These are phyloP conservation scores for Trichoderma arundinaceum DNA, from an alignment of 2,329 filamentous ascomycete species.

Conservation along the genomic window DNA sequence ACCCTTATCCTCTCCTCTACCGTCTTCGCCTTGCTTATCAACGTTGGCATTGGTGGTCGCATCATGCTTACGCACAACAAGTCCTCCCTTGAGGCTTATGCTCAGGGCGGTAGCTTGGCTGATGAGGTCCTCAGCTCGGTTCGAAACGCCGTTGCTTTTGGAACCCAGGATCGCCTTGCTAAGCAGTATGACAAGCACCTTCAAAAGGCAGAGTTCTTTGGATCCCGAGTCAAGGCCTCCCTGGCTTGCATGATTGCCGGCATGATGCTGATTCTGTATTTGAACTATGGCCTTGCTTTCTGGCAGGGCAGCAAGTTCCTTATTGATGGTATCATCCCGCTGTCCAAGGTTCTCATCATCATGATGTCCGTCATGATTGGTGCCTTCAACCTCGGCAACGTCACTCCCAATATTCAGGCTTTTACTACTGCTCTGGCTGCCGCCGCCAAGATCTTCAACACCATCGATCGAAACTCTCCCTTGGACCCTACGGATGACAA, in stretches of 20 bases:
- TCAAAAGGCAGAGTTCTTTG: constrained; percentile 72
- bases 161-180: constrained; percentile 88
- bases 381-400: constrained; percentile 87
- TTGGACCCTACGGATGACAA: constrained; percentile 74
- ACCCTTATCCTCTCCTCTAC: constrained; percentile 86
- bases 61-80: constrained; percentile 86
- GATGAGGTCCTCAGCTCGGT: constrained; percentile 96
- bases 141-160: constrained; percentile 89
- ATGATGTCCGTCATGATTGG: constrained; percentile 92
- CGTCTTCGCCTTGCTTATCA: constrained; percentile 76
- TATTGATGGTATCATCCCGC: constrained; percentile 65
- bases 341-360: constrained; percentile 80
- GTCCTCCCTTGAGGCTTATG: constrained; percentile 77
- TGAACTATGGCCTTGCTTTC: constrained; percentile 87
- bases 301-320: constrained; percentile 85
- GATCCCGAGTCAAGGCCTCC: constrained; percentile 74
- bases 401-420: constrained; percentile 83
- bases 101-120: constrained; percentile 82
- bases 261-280: constrained; percentile 83
- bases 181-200: constrained; percentile 83
- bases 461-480: constrained; percentile 86
- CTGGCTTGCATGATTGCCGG: constrained; percentile 80
- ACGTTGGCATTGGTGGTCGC: constrained; percentile 74
- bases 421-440: constrained; percentile 85
- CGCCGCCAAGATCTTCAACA: constrained; percentile 89